A percentile compares a stretch with the other conserved stretches of the same genome.
Evolutionary conservation across 306 rosid species (phyloP).

Genomic region (Trifolium fragiferum): DNA sequence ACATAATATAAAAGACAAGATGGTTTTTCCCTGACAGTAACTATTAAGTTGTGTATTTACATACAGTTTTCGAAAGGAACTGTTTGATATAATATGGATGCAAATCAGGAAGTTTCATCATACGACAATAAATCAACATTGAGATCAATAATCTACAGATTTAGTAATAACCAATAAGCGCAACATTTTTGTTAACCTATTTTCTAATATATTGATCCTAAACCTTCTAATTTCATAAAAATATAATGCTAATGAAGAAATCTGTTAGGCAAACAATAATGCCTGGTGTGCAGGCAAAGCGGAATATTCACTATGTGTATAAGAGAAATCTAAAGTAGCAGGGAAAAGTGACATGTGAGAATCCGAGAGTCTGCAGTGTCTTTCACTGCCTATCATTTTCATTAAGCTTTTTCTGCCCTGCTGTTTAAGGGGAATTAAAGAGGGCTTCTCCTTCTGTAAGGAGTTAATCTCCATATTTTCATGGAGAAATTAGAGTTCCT

Average conservation of each 20-base stretch:
- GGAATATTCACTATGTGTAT: not conserved
- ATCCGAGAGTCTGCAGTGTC: not conserved
- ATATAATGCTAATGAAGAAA: not conserved
- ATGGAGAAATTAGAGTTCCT: too few relatives aligned
- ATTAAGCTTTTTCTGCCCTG: too few relatives aligned
- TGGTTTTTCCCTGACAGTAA: not conserved
- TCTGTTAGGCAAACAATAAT: not conserved
- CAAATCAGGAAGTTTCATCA: not conserved
- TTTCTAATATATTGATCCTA: not conserved
- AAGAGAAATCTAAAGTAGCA: not conserved
- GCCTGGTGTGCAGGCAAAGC: not conserved
- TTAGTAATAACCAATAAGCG: not conserved
- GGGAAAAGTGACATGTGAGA: not conserved
- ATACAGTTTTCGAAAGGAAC: constrained; percentile 1
- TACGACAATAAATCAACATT: not conserved
- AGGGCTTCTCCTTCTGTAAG: too few relatives aligned
- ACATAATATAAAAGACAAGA: constrained; percentile 17
- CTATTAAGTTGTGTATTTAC: constrained; percentile 17
- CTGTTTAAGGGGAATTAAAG: too few relatives aligned
- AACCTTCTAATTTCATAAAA: not conserved
- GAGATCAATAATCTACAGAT: constrained; percentile 2
- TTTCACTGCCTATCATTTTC: not conserved
- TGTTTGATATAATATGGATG: not conserved
- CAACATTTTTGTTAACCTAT: constrained; percentile 9
- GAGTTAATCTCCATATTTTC: too few relatives aligned